Evolutionary conservation across 1,284 basidiomycete genomes (phyloP), one percentile per base, ranked within the genome.

Genomic region (Pyrrhoderma lamaoense): DNA sequence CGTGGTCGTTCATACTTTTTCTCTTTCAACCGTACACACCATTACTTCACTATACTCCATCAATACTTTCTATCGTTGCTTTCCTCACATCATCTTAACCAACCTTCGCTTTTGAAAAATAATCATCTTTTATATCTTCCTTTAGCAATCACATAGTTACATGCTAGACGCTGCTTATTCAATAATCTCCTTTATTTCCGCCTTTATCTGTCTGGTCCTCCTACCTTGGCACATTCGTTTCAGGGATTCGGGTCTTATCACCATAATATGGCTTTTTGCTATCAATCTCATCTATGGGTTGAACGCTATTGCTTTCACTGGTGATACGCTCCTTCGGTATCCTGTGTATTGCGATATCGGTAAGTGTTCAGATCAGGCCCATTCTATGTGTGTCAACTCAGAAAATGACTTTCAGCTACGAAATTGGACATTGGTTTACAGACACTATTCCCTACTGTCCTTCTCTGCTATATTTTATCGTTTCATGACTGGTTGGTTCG

Each of bases 321-420:
- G 71, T 36, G 78, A 76, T 55, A 65, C 65, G 2, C 58, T 68
- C 13, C 66, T 76, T 31, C 62, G 58, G 19, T 70, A 68, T 0
- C 71, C 74, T 0, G 68, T 79, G 1, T 88, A 81, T 80, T 88
- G 85, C 59, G 85, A 86, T 60, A 79, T 86, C 43, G 66, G 81
- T 83, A 57, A 51, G 76, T 63, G 8, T 36, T 9, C 21, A 23
- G 25, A 22, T 47, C 11, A 27, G n/a, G n/a, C n/a, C n/a, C n/a
- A n/a, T n/a, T n/a, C n/a, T n/a, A n/a, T n/a, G n/a, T n/a, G n/a
- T n/a, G n/a, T n/a, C 27, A 31, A 31, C 27, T 5, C 5, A 31
- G 7, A 31, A 5, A 31, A 31, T 31, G 27, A n/a, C 37, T 42
- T 49, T 8, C 47, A 76, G 74, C 62, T 14, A 68, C 74, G 13